Evolutionary conservation across 208 protist species (phyloP).

Genomic region (Novymonas esmeraldas): DNA sequence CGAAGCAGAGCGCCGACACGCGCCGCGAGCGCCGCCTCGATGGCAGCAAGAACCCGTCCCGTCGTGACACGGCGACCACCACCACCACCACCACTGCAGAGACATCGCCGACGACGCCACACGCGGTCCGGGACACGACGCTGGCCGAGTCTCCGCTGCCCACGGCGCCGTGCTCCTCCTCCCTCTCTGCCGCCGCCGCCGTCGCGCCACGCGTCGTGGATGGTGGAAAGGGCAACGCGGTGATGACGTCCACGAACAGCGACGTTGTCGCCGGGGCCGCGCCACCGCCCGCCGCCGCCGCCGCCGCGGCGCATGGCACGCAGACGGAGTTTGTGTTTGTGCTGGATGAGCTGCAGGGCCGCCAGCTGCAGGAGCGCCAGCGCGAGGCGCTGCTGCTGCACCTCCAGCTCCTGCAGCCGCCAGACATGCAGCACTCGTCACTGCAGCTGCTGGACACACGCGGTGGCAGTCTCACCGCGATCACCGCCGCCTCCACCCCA

Average conservation of each 20-base stretch:
- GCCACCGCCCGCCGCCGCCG: neutral
- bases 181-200: no score
- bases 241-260: no score
- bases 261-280: no score
- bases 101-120: no score
- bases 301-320: slow-evolving; percentile 4
- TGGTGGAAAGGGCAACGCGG: no score
- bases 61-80: no score
- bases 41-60: no score
- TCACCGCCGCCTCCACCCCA: slow-evolving; percentile 6
- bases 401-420: neutral
- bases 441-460: slow-evolving; percentile 16
- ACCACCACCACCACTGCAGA: no score
- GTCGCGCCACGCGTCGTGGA: no score
- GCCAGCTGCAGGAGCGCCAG: slow-evolving; percentile 11
- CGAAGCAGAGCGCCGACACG: neutral
- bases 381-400: slow-evolving; percentile 13
- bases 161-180: no score
- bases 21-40: neutral
- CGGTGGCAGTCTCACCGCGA: neutral
- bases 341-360: slow-evolving; percentile 18
- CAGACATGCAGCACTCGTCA: slow-evolving; percentile 3
- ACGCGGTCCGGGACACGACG: no score
- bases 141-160: no score
- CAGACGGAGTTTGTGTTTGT: slow-evolving; percentile 33